Base-by-base conservation (phyloP, 2,329 filamentous ascomycete genomes). In the Trichoderma sp. region DNA sequence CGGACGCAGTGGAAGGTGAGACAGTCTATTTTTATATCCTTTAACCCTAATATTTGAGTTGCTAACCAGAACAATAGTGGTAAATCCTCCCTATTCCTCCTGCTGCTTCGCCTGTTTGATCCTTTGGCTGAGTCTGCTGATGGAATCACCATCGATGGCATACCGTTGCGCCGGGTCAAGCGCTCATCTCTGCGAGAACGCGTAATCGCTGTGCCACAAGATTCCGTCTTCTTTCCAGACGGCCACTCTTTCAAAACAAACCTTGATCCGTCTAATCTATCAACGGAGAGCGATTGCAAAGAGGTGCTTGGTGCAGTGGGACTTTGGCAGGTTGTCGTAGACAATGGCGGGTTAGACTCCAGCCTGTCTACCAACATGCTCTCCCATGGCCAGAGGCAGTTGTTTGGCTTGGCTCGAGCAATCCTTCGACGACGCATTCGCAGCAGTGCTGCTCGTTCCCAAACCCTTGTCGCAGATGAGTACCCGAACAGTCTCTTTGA, bases 401-500 rank as follows among this genome's bases (percentile, higher is more conserved):
- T 93, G 0, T 91, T 93, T 78, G 91, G 88, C 77, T 85, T 93
- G 1, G 91, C 89, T 0, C 83, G 91, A 0, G 91, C 90, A 0
- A 85, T 93, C 21, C 81, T 93, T 8, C 83, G 87, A 2, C 72
- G 65, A 31, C 64, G 72, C 3, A 53, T 75, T 35, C 72, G 72
- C 21, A 63, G 68, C 31, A 50, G 14, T 24, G 9, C 31, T 35
- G 63, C 50, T 21, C 63, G 35, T 59, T 24, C 71, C 18, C 59
- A 50, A 38, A 18, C 50, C 2, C 11, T 14, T 27, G 29, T 9
- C 8, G 4, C 31, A 14, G 31, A 59, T 7, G 64, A 12, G 2
- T 67, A 67, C 50, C 27, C 41, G 1, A 2, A 33, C 16, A 9
- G 50, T 3, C 14, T 56, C 6, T 68, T 56, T 38, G 66, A 68